A percentile compares a stretch with the other conserved stretches of the same genome.
Conservation (phyloP, 306 rosid species). For the Neltuma alba region DNA sequence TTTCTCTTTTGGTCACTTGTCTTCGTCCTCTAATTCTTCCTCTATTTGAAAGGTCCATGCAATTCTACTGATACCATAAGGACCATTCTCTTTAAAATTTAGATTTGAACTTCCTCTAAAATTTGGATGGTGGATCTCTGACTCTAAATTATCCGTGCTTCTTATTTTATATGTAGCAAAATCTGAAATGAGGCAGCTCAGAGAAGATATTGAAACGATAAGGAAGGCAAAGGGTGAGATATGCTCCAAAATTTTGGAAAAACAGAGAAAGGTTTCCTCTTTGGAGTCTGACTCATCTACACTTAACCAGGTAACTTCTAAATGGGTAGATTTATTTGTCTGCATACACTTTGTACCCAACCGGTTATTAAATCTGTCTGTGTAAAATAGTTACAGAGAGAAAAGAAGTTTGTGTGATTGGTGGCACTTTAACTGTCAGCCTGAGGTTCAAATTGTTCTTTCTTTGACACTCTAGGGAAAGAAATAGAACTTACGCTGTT, state of each 20-base stretch:
- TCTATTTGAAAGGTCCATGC: background rate
- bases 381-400: background rate
- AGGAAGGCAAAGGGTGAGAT: constrained; percentile 58
- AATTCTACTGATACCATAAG: background rate
- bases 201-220: constrained; percentile 62
- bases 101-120: background rate
- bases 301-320: constrained; percentile 66
- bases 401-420: background rate
- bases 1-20: background rate
- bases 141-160: background rate
- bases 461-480: background rate
- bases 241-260: constrained; percentile 75
- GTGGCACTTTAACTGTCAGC: background rate
- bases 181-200: constrained; percentile 50
- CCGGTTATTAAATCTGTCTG: background rate
- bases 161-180: constrained; percentile 50
- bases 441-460: background rate
- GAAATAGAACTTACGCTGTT: background rate
- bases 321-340: background rate
- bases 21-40: background rate
- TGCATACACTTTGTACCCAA: background rate
- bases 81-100: background rate
- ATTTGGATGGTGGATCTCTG: background rate
- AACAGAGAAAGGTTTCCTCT: constrained; percentile 55
- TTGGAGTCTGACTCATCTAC: constrained; percentile 65